A percentile compares a stretch with the other conserved stretches of the same genome.
phyloP scores from a whole-genome alignment of 2,329 filamentous ascomycete genomes.

The Colletotrichum sp. region DNA sequence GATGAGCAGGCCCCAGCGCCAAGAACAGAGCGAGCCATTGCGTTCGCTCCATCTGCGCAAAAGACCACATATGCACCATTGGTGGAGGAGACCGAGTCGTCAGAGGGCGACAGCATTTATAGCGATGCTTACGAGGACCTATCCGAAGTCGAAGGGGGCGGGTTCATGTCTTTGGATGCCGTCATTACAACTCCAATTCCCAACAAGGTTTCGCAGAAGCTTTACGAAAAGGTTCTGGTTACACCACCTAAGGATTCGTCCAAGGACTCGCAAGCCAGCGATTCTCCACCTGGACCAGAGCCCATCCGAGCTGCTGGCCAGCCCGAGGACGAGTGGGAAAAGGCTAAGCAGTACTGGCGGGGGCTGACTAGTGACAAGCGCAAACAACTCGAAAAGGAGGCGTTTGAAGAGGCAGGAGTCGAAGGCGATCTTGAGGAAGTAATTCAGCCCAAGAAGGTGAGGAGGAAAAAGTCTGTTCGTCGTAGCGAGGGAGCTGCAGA shows the following conservation, averaged over 20 bases:
- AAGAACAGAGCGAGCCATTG: not conserved
- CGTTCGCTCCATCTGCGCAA: not conserved
- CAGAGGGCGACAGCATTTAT: constrained; percentile 65
- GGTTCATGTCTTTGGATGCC: constrained; percentile 75
- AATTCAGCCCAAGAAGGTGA: constrained; percentile 27
- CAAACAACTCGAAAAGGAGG: constrained; percentile 63
- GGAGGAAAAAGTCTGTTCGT: constrained; percentile 36
- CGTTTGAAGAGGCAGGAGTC: constrained; percentile 54
- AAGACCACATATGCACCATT: not conserved
- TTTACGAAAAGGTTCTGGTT: constrained; percentile 12
- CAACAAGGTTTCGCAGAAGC: constrained; percentile 17
- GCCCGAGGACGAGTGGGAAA: constrained; percentile 64
- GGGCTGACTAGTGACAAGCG: constrained; percentile 67
- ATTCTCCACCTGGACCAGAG: not conserved
- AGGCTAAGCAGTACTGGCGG: constrained; percentile 73
- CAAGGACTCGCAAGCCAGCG: not conserved
- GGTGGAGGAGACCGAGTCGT: constrained; percentile 41
- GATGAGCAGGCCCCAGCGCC: not conserved
- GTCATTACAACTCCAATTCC: constrained; percentile 44
- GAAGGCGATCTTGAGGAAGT: constrained; percentile 48
- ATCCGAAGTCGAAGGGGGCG: constrained; percentile 66
- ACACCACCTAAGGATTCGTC: not conserved
- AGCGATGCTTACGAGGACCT: constrained; percentile 80
- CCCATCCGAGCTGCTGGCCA: not conserved
- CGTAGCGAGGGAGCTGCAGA: constrained; percentile 21